A percentile compares a stretch with the other conserved stretches of the same genome.
Evolutionary conservation across 345 rosid species (phyloP).

Genomic region (Raphanus sativus): DNA sequence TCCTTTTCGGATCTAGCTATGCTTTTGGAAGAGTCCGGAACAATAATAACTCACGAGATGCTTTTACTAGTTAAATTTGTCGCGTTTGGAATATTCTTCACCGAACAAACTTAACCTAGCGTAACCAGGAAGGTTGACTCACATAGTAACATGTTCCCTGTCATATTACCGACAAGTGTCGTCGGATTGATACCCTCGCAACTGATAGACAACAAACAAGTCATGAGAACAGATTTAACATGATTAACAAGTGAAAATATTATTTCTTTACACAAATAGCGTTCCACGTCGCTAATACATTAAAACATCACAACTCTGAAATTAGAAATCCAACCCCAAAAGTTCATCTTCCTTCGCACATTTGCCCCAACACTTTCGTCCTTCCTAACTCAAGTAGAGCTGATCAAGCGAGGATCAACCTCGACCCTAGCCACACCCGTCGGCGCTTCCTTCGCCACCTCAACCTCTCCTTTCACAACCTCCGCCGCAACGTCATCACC

Average conservation of each 20-base stretch:
- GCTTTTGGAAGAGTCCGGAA: not conserved
- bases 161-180: not conserved
- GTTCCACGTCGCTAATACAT: not conserved
- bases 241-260: not conserved
- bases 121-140: not conserved
- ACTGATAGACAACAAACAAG: not conserved
- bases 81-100: not conserved
- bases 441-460: slow-evolving; percentile 53
- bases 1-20: not conserved
- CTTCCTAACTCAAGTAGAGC: not conserved
- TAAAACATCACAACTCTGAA: not conserved
- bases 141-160: not conserved
- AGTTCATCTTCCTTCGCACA: not conserved
- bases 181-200: not conserved
- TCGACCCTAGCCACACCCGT: slow-evolving; percentile 66
- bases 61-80: not conserved
- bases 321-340: not conserved
- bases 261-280: slow-evolving; percentile 8
- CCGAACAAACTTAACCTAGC: not conserved
- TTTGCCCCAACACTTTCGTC: not conserved
- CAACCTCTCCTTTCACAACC: slow-evolving; percentile 57
- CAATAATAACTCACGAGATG: not conserved
- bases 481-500: slow-evolving; percentile 47
- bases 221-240: no score
- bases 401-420: slow-evolving; percentile 50